These are phyloP conservation scores for Mucor plumbeus DNA, from an alignment of 371 early-diverging fungal species.

Conservation along the genomic window DNA sequence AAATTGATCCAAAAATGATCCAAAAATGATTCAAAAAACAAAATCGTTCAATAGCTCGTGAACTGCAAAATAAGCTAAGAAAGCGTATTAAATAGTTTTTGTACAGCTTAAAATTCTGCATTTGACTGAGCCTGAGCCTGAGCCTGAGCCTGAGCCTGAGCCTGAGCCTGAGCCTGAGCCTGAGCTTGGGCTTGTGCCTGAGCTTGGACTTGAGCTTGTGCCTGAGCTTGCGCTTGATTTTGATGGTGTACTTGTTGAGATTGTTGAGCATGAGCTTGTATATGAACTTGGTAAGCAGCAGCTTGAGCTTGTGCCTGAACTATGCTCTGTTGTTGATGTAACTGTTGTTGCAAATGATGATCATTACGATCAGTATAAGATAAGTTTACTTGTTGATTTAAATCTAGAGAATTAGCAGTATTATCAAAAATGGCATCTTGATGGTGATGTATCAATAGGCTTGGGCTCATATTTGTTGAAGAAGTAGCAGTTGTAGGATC, in stretches of 20 bases:
- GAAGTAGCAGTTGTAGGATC: not conserved
- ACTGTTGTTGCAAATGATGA: constrained; percentile 10
- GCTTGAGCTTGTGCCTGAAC: constrained; percentile 20
- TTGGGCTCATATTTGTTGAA: not conserved
- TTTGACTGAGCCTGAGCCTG: constrained; percentile 6
- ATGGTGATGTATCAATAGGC: constrained; percentile 10
- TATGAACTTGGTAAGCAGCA: constrained; percentile 2
- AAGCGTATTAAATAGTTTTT: no score
- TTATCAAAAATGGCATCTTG: constrained; percentile 11
- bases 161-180: not conserved
- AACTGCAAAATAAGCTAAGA: no score
- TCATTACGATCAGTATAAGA: not conserved
- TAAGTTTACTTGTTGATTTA: not conserved
- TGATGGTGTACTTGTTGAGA: constrained; percentile 20
- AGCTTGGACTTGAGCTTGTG: not conserved
- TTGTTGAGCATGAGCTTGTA: not conserved
- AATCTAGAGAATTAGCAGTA: not conserved
- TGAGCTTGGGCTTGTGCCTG: not conserved
- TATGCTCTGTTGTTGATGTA: constrained; percentile 19
- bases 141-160: not conserved
- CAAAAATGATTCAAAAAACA: no score
- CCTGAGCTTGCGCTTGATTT: constrained; percentile 18
- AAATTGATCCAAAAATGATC: no score
- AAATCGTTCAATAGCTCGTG: no score
- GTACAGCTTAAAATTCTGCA: no score